Evolutionary conservation across 2,329 filamentous ascomycete species (phyloP).

Genomic region (Ophiostoma himal-ulmi): DNA sequence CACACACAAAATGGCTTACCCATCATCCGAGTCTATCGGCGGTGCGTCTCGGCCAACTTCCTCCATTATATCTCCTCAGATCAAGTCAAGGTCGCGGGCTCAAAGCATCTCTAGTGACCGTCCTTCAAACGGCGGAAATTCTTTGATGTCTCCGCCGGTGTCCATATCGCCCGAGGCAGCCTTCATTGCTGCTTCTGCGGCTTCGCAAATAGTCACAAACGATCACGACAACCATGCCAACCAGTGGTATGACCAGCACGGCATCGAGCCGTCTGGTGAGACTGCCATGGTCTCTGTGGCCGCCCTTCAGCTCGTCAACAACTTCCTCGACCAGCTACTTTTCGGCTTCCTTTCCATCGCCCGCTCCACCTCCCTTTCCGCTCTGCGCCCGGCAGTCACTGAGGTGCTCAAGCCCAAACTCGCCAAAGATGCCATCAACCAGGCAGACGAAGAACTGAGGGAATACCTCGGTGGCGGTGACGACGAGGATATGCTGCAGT

Average conservation of each 20-base stretch:
- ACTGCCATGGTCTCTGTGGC: constrained; percentile 65
- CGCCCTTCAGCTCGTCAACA: constrained; percentile 76
- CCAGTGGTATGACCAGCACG: constrained; percentile 63
- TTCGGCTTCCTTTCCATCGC: constrained; percentile 82
- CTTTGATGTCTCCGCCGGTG: constrained; percentile 60
- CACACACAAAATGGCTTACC: constrained; percentile 24
- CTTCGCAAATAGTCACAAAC: constrained; percentile 85
- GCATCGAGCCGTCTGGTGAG: constrained; percentile 58
- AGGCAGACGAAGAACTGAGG: constrained; percentile 48
- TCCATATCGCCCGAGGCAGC: constrained; percentile 69
- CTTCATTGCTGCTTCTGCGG: constrained; percentile 83
- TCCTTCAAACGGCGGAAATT: constrained; percentile 54
- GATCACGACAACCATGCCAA: constrained; percentile 72
- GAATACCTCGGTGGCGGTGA: constrained; percentile 79
- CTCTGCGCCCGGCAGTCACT: constrained; percentile 72
- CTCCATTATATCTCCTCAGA: constrained; percentile 29
- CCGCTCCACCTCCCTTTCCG: constrained; percentile 67
- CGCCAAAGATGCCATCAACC: constrained; percentile 56
- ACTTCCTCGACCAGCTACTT: constrained; percentile 86
- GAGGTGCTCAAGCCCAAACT: constrained; percentile 87
- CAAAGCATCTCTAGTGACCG: constrained; percentile 67
- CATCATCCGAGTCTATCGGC: constrained; percentile 20
- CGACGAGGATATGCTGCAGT: constrained; percentile 61
- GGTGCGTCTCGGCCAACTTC: constrained; percentile 25
- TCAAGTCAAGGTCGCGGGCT: constrained; percentile 41